Base-by-base conservation (phyloP, 768 basidiomycete genomes). In the Boletus reticuloceps region DNA sequence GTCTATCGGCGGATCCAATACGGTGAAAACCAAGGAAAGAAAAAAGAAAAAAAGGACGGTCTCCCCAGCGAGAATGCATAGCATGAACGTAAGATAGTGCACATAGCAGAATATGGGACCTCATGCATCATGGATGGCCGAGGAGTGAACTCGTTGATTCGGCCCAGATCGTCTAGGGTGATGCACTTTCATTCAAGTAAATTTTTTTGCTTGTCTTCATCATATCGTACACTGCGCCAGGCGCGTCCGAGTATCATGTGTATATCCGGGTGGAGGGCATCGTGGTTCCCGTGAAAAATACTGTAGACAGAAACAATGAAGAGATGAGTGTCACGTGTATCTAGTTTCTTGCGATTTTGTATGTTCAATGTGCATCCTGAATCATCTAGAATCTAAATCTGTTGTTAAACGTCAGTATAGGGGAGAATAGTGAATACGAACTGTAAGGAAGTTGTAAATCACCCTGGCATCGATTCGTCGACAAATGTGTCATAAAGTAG, bases 191-290 rank as follows among this genome's bases (percentile, higher is more conserved):
- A 46, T 47, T n/a, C n/a, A 13, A 39, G n/a, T 47, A 8, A 9
- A 38, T 29, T 50, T 29, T 50, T 38, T 9, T 47, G 42, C 17
- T n/a, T 46, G 42, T 45, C 44, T 38, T 56, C 45, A 19, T 45
- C 45, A 29, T 68, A 58, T 70, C 41, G 51, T 69, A 69, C 66
- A 69, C 20, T 31, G 56, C 58, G 55, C 54, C 60, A 41, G 22
- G 55, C 59, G 58, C 56, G 47, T 60, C 34, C 4, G 55, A 34
- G 36, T 13, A 51, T 34, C 47, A 27, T 57, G 38, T 37, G 20
- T 47, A 47, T 62, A 34, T 45, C 47, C 6, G 13, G 5, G 27
- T 54, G 11, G 16, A 27, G n/a, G 38, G 22, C 6, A 14, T 60
- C 17, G 40, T 17, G 8, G 3, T 41, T 29, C 44, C 13, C 22